Evolutionary conservation across 2,329 filamentous ascomycete genomes (phyloP).

Genomic region (Hypoxylon sp.): DNA sequence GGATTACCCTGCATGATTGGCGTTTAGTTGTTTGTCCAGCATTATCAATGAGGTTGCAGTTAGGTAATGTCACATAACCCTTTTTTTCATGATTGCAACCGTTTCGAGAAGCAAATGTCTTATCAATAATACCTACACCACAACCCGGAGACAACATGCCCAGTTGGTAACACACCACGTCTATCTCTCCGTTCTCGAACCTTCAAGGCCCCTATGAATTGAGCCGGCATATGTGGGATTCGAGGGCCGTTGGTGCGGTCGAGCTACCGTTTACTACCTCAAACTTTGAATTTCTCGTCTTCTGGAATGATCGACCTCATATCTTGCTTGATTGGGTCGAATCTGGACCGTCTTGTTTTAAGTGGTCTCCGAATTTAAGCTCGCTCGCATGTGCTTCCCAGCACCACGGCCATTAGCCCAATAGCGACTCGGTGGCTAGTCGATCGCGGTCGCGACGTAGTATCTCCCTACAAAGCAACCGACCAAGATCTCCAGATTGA

Average conservation of each 20-base stretch:
- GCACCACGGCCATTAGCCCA: conserved; percentile 28
- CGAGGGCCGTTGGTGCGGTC: conserved; percentile 34
- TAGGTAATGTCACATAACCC: conserved; percentile 40
- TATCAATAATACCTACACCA: conserved; percentile 10
- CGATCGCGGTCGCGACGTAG: conserved; percentile 34
- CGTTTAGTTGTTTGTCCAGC: conserved; percentile 35
- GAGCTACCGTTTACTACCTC: conserved; percentile 18
- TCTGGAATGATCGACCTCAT: conserved; percentile 33
- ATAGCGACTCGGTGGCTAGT: conserved; percentile 25
- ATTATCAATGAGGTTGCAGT: conserved; percentile 37
- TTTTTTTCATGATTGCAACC: conserved; percentile 22
- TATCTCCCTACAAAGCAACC: conserved; percentile 27
- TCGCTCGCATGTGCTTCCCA: conserved; percentile 26
- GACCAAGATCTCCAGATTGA: conserved; percentile 30
- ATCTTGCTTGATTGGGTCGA: conserved; percentile 14
- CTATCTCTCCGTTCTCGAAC: conserved; percentile 32
- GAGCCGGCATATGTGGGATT: conserved; percentile 18
- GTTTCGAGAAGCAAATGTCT: conserved; percentile 23
- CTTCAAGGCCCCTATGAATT: conserved; percentile 1
- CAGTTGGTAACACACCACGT: conserved; percentile 17
- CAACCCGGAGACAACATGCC: conserved; percentile 11
- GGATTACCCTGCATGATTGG: conserved; percentile 38
- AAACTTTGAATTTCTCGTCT: conserved; percentile 22
- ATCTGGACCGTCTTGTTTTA: conserved; percentile 34
- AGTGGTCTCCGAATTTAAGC: conserved; percentile 31